Conservation (phyloP, 352 stramenopile species). For the Globisporangium parvum region DNA sequence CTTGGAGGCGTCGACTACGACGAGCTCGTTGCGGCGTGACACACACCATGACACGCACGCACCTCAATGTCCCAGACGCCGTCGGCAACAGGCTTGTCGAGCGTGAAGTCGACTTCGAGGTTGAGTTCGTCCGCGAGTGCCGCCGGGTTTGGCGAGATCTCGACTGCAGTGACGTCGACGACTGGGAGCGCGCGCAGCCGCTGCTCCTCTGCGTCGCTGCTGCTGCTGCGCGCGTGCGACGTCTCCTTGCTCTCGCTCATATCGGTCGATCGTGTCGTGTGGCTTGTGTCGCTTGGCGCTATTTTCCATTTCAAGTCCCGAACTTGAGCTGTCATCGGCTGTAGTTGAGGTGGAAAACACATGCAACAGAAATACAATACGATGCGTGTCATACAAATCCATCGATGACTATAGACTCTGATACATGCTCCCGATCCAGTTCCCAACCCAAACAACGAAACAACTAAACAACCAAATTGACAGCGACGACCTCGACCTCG, state of each 20-base stretch:
- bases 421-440: neutral
- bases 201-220: constrained; percentile 26
- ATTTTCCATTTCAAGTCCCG: neutral
- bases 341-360: neutral
- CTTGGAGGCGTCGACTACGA: neutral
- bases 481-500: constrained; percentile 1
- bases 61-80: constrained; percentile 80
- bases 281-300: neutral
- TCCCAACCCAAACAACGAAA: neutral
- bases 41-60: constrained; percentile 3
- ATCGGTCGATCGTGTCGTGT: constrained; percentile 3
- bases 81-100: constrained; percentile 53
- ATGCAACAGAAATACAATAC: neutral
- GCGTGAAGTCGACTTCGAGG: constrained; percentile 73
- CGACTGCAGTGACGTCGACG: constrained; percentile 68
- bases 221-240: constrained; percentile 4
- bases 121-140: constrained; percentile 68
- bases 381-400: neutral
- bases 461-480: neutral
- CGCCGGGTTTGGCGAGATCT: constrained; percentile 81
- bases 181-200: constrained; percentile 37
- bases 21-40: neutral
- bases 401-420: neutral
- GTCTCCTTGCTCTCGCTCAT: constrained; percentile 75
- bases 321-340: neutral